A percentile compares a stretch with the other conserved stretches of the same genome.
Evolutionary conservation across 108 stramenopile species (phyloP).

Genomic region (Skeletonema grethae): DNA sequence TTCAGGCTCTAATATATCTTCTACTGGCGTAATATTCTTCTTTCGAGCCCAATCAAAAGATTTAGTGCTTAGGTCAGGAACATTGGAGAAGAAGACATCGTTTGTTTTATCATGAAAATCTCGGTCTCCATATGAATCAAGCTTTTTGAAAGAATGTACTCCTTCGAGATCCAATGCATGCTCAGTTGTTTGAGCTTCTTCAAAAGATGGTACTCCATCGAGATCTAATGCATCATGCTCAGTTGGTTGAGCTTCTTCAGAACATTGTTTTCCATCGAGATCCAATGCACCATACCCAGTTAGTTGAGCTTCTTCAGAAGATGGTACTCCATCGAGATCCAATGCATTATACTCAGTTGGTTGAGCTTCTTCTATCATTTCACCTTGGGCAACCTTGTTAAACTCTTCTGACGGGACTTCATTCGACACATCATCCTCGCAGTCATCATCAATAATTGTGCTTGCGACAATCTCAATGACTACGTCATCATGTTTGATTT

Average conservation of each 20-base stretch:
- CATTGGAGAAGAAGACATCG: neutral
- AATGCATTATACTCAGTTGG: neutral
- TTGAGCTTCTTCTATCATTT: neutral
- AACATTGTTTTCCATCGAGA: too few species aligned
- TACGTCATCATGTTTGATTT: neutral
- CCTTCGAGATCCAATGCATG: too few species aligned
- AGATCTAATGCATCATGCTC: neutral
- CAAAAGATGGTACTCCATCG: too few species aligned
- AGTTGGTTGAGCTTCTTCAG: neutral
- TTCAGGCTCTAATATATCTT: neutral
- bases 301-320: neutral
- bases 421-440: neutral
- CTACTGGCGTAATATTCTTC: neutral
- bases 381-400: neutral
- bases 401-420: neutral
- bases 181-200: too few species aligned
- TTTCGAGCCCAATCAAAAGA: neutral
- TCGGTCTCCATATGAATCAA: neutral
- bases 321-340: too few species aligned
- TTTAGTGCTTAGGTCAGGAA: neutral
- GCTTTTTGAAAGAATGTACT: neutral
- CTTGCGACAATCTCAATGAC: neutral
- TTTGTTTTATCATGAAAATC: neutral
- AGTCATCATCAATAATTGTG: neutral
- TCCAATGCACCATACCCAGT: neutral